phyloP scores from a whole-genome alignment of 805 yeast genomes.

The Scheffersomyces ergatensis region DNA sequence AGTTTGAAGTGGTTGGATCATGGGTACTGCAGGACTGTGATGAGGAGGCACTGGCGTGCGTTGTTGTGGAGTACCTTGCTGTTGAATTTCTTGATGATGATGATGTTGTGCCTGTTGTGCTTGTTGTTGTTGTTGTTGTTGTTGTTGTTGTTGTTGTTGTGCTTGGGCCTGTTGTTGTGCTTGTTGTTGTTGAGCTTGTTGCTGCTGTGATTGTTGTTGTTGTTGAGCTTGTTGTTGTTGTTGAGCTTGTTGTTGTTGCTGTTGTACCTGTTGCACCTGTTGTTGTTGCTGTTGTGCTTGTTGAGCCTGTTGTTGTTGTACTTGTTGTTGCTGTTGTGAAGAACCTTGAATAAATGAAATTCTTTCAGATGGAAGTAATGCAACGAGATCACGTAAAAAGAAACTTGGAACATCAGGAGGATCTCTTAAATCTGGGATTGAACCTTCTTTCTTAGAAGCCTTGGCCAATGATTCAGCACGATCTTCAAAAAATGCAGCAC shows the following conservation, averaged over 20 bases:
- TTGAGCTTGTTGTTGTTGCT: constrained; percentile 30
- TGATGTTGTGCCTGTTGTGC: constrained; percentile 12
- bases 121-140: constrained; percentile 11
- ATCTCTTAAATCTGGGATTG: constrained; percentile 42
- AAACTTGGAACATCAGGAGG: constrained; percentile 48
- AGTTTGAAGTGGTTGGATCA: constrained; percentile 9
- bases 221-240: constrained; percentile 18
- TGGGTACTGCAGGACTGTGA: constrained; percentile 6
- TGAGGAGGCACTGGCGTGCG: constrained; percentile 3
- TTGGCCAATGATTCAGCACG: constrained; percentile 42
- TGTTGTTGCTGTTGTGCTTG: constrained; percentile 8
- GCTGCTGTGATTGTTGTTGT: constrained; percentile 12
- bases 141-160: constrained; percentile 19
- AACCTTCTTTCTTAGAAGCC: constrained; percentile 42
- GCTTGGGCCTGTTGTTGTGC: constrained; percentile 9
- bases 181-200: constrained; percentile 7
- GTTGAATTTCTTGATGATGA: constrained; percentile 6
- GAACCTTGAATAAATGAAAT: constrained; percentile 36
- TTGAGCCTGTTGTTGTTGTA: constrained; percentile 12
- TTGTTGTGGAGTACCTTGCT: constrained; percentile 5
- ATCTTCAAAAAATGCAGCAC: constrained; percentile 41
- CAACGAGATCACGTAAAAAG: constrained; percentile 41
- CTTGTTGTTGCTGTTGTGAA: constrained; percentile 25
- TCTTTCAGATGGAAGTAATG: constrained; percentile 40
- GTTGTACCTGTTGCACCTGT: constrained; percentile 10